A percentile compares a stretch with the other conserved stretches of the same genome.
Conservation (phyloP, 441 rosid genomes). For the Codiaeum variegatum region DNA sequence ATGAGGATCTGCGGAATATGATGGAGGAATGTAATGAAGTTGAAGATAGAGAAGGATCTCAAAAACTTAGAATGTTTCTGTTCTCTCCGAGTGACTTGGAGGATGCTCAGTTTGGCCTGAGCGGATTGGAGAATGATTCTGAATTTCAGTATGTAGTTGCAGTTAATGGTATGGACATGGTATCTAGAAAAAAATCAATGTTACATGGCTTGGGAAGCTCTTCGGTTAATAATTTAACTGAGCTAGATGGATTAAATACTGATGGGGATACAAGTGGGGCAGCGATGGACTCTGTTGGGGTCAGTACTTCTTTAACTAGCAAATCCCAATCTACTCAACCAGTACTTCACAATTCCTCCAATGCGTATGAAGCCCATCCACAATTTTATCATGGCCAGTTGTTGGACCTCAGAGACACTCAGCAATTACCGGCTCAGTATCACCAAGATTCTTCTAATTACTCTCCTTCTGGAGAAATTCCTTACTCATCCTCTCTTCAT, state of each 20-base stretch:
- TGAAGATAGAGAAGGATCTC: constrained; percentile 49
- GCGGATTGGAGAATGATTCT: constrained; percentile 54
- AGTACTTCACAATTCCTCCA: constrained; percentile 35
- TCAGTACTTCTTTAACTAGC: constrained; percentile 39
- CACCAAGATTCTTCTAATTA: constrained; percentile 36
- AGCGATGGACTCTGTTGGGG: constrained; percentile 35
- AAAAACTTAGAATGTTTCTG: constrained; percentile 74
- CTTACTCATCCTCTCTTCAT: constrained; percentile 36
- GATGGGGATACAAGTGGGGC: constrained; percentile 41
- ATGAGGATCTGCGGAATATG: constrained; percentile 87
- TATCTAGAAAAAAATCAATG: constrained; percentile 42
- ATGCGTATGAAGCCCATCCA: constrained; percentile 41
- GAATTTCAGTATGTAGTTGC: constrained; percentile 80
- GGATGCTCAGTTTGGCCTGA: constrained; percentile 56
- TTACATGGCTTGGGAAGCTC: constrained; percentile 40
- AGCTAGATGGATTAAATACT: constrained; percentile 33
- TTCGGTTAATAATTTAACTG: constrained; percentile 54
- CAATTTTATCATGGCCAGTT: constrained; percentile 42
- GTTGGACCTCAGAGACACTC: constrained; percentile 38
- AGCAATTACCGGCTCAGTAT: constrained; percentile 32
- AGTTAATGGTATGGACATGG: constrained; percentile 72
- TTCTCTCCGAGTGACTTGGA: constrained; percentile 68
- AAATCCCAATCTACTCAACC: constrained; percentile 28
- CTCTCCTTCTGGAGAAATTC: constrained; percentile 33
- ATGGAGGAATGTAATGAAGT: constrained; percentile 75